Conservation (phyloP, 2,329 filamentous ascomycete genomes). For the Calonectria multiphialidica region DNA sequence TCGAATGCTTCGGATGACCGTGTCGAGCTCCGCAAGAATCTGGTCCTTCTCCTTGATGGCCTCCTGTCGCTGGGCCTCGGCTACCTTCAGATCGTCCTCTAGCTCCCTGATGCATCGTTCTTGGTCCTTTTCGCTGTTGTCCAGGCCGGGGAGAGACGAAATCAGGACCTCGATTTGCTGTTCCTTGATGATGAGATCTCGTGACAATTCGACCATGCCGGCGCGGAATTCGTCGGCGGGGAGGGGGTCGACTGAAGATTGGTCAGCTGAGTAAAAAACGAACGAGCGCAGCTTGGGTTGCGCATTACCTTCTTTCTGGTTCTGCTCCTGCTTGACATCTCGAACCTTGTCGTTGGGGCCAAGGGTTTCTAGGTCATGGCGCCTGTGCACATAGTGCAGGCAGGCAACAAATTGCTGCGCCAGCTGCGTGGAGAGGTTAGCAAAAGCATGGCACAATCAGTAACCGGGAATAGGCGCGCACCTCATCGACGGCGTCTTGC, state of each 20-base stretch:
- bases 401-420: slow-evolving; percentile 77
- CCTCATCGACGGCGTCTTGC: slow-evolving; percentile 87
- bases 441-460: background rate
- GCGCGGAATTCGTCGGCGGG: slow-evolving; percentile 74
- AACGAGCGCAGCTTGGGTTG: too few relatives aligned
- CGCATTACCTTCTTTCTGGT: slow-evolving; percentile 62
- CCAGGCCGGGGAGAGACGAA: slow-evolving; percentile 79
- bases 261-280: background rate
- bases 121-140: slow-evolving; percentile 83
- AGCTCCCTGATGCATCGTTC: slow-evolving; percentile 74
- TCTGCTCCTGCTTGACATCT: slow-evolving; percentile 67
- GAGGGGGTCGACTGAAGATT: slow-evolving; percentile 67
- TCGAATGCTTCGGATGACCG: slow-evolving; percentile 70
- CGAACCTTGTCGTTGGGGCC: slow-evolving; percentile 69
- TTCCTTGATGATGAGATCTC: slow-evolving; percentile 82
- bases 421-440: slow-evolving; percentile 59
- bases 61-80: slow-evolving; percentile 72
- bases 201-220: slow-evolving; percentile 78
- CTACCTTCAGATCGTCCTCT: slow-evolving; percentile 73
- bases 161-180: slow-evolving; percentile 87
- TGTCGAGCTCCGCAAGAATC: slow-evolving; percentile 70
- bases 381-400: slow-evolving; percentile 74
- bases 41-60: slow-evolving; percentile 74
- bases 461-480: slow-evolving; percentile 48
- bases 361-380: slow-evolving; percentile 75